These are phyloP conservation scores for Alternaria sp. DNA, from an alignment of 2,329 filamentous ascomycete species.

Conservation along the genomic window DNA sequence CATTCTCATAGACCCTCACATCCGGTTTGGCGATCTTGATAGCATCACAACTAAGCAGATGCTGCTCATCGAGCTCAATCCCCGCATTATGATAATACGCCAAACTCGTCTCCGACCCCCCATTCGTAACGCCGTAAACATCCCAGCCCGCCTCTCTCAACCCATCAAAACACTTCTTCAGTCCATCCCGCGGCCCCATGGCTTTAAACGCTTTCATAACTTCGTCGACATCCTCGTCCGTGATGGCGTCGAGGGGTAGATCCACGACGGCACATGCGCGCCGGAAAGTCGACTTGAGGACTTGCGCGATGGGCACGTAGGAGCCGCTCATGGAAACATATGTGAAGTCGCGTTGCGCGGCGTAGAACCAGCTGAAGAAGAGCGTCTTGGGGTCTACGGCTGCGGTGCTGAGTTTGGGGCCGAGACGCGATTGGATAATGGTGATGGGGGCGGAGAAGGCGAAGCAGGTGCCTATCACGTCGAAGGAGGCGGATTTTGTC, in stretches of 20 bases:
- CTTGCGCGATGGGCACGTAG: conserved; percentile 31
- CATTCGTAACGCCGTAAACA: conserved; percentile 35
- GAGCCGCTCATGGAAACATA: conserved; percentile 24
- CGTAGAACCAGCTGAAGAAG: conserved; percentile 39
- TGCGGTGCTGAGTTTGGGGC: conserved; percentile 17
- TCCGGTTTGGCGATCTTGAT: conserved; percentile 31
- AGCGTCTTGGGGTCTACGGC: conserved; percentile 28
- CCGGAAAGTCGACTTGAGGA: conserved; percentile 26
- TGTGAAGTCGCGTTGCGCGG: conserved; percentile 36
- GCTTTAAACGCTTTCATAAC: conserved; percentile 32
- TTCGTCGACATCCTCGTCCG: conserved; percentile 22
- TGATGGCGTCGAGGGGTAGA: conserved; percentile 21
- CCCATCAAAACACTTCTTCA: conserved; percentile 32
- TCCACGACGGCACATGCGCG: conserved; percentile 29
- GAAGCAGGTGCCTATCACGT: conserved; percentile 37
- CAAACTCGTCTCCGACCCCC: conserved; percentile 21
- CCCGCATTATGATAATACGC: conserved; percentile 23
- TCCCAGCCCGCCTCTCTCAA: conserved; percentile 26
- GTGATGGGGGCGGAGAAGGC: conserved; percentile 25
- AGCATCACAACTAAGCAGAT: conserved; percentile 31
- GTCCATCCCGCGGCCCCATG: conserved; percentile 25
- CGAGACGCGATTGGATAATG: conserved; percentile 24
- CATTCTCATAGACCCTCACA: conserved; percentile 28
- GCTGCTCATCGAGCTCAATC: conserved; percentile 24
- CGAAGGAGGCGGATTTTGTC: conserved; percentile 32